Conservation (phyloP, 2,329 filamentous ascomycete species). For the Talaromyces funiculosus region DNA sequence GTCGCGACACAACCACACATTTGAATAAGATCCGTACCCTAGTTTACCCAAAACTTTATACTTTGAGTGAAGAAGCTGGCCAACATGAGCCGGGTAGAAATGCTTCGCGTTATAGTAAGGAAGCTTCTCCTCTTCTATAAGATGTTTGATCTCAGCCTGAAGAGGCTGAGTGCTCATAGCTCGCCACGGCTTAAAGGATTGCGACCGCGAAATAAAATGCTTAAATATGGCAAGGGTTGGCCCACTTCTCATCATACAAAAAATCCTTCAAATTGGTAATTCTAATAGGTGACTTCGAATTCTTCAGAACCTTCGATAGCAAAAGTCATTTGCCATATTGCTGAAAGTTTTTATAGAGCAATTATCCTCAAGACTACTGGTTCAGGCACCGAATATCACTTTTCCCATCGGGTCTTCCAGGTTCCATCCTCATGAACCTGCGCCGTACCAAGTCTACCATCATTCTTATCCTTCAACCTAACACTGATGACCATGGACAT, state of each 20-base stretch:
- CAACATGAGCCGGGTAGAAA: background rate
- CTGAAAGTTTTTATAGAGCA: too few species aligned
- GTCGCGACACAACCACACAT: constrained; percentile 25
- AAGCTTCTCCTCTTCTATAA: constrained; percentile 3
- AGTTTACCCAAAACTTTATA: constrained; percentile 24
- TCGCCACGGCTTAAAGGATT: background rate
- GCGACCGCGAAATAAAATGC: background rate
- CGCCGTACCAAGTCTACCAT: too few species aligned
- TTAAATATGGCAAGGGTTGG: background rate
- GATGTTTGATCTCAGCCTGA: background rate
- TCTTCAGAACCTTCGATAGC: too few species aligned
- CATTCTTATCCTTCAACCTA: too few species aligned
- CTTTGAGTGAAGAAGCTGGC: constrained; percentile 20
- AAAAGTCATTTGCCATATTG: too few species aligned
- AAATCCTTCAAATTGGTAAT: too few species aligned
- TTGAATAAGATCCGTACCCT: constrained; percentile 21
- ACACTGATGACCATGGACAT: too few species aligned
- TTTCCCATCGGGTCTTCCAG: too few species aligned
- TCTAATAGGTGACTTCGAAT: too few species aligned
- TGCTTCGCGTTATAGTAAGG: constrained; percentile 1
- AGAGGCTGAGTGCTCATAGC: background rate
- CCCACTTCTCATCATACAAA: background rate
- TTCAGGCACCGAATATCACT: too few species aligned
- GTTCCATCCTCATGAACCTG: too few species aligned
- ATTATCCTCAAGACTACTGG: too few species aligned